These are phyloP conservation scores for Arthrobotrys entomopaga DNA, from an alignment of 2,329 filamentous ascomycete species.

Conservation along the genomic window DNA sequence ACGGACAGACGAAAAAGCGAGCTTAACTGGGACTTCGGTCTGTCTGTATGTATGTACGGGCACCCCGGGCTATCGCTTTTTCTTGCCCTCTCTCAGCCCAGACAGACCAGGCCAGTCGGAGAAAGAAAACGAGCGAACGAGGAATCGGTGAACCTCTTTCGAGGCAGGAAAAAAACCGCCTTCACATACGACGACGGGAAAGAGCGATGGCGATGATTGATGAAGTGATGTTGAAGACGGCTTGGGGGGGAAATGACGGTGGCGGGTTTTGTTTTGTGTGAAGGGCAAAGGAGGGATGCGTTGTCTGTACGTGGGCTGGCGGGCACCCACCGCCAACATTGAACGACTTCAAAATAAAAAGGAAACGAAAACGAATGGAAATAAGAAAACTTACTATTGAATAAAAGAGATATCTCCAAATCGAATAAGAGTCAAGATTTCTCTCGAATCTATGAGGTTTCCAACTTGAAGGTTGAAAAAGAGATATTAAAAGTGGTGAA, in stretches of 20 bases:
- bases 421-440: too few species aligned
- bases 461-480: too few species aligned
- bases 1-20: too few species aligned
- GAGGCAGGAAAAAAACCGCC: too few species aligned
- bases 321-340: too few species aligned
- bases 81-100: constrained; percentile 6
- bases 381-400: neutral
- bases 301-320: constrained; percentile 12
- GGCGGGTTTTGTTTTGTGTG: constrained; percentile 26
- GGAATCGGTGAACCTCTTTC: neutral
- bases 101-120: constrained; percentile 26
- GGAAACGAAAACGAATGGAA: neutral
- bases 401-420: too few species aligned
- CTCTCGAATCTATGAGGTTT: too few species aligned
- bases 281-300: constrained; percentile 45
- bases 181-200: neutral
- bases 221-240: constrained; percentile 1
- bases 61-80: neutral
- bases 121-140: constrained; percentile 26
- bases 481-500: too few species aligned
- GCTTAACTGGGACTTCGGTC: constrained; percentile 38
- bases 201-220: constrained; percentile 19
- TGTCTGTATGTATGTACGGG: too few species aligned
- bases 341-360: too few species aligned
- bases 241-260: constrained; percentile 18